Conservation (phyloP, 2,329 filamentous ascomycete species). For the Aspergillus pseudoglaucus region DNA sequence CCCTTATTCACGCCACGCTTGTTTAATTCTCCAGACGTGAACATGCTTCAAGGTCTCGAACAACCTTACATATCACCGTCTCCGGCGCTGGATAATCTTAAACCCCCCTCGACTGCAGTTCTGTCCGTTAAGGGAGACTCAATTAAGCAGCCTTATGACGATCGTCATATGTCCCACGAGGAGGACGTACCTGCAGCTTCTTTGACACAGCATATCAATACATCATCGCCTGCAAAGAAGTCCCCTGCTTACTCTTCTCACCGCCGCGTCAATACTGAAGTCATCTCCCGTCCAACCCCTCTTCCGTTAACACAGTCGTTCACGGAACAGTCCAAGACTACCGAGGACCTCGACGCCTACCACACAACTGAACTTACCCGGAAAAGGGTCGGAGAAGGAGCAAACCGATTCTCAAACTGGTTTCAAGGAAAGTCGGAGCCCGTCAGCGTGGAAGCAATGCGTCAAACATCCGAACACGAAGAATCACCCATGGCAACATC, state of each 20-base stretch:
- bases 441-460: conserved; percentile 38
- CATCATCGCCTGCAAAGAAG: conserved; percentile 11
- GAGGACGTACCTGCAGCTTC: conserved; percentile 9
- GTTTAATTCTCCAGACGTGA: conserved; percentile 9
- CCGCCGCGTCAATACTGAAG: conserved; percentile 30
- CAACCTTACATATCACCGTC: conserved; percentile 13
- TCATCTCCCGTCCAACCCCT: conserved; percentile 20
- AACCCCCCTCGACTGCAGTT: conserved; percentile 7
- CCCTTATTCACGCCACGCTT: conserved; percentile 7
- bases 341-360: conserved; percentile 16
- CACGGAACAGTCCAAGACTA: conserved; percentile 17
- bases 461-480: conserved; percentile 6
- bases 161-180: conserved; percentile 8
- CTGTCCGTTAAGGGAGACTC: conserved; percentile 8
- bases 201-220: conserved; percentile 11
- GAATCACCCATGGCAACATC: conserved; percentile 10
- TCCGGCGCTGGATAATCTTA: conserved; percentile 8
- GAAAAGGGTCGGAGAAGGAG: conserved; percentile 27
- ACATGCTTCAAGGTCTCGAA: conserved; percentile 10
- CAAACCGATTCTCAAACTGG: conserved; percentile 42
- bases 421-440: conserved; percentile 48
- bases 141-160: conserved; percentile 9
- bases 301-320: conserved; percentile 16
- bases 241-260: conserved; percentile 17
- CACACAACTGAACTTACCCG: conserved; percentile 14